Evolutionary conservation across 805 yeast species (phyloP), one percentile per base, ranked within the genome.

Genomic region (Henningerozyma blattae): DNA sequence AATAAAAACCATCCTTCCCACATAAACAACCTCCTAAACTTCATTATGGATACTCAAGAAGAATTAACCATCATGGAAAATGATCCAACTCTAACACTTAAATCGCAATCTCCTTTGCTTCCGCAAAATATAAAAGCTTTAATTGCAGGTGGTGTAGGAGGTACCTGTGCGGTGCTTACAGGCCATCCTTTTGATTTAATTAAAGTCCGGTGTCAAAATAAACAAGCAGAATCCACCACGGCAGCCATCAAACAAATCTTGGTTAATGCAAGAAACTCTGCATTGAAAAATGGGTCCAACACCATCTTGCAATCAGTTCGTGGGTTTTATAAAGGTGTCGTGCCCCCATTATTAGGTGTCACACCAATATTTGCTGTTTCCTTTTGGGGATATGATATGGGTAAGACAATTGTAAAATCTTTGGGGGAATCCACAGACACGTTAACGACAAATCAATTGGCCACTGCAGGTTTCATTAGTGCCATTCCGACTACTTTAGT

Each of bases 301-400:
- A 30, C 44, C 4, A 5, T 41, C 17, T 18, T 39, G 5, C 14
- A 34, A 9, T 50, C 44, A 27, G 29, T 52, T 14, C 43, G 65
- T 18, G 96, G 97, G 1, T 74, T 89, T 43, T 89, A 89, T 59
- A 67, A 94, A 51, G 98, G 98, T 38, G 96, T 91, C 22, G 67
- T 82, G 10, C 95, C 97, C 12, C 98, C 98, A 3, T 62, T 89
- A 34, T 54, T 83, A n/a, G 98, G 98, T 17, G 96, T 89, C 16
- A 91, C 97, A 0, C 98, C 98, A 19, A 91, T 89, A 83, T 91
- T 91, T 65, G 97, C 97, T 2, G 91, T 91, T 17, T 81, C 94
- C 2, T 89, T 89, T 64, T 89, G 98, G 97, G 97, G 97, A 51
- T 89, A 91, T 58, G 96, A 86, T 52, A 66, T 84, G 34, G 97